These are phyloP conservation scores for Epichloe hybrida DNA, from an alignment of 2,329 filamentous ascomycete genomes.

Conservation along the genomic window DNA sequence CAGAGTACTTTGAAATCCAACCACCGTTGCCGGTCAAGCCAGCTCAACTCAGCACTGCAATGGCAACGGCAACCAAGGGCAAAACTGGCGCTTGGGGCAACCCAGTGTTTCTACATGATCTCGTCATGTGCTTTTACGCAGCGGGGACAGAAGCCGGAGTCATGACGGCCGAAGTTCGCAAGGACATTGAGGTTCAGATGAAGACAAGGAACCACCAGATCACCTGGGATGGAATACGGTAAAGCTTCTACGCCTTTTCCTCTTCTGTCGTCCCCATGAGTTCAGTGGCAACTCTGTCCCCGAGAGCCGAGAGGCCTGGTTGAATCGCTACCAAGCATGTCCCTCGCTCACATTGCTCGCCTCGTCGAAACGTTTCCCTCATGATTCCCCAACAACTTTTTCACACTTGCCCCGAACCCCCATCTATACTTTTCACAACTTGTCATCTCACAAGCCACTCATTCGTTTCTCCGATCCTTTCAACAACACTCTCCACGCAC, in stretches of 20 bases:
- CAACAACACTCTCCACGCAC: too few relatives aligned
- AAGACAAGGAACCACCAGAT: conserved; percentile 18
- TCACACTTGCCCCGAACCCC: not conserved
- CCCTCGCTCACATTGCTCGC: too few relatives aligned
- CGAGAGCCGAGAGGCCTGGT: not conserved
- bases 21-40: not conserved
- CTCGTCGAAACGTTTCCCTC: too few relatives aligned
- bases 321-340: not conserved
- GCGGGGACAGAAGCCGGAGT: conserved; percentile 13
- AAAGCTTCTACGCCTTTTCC: conserved; percentile 3
- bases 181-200: conserved; percentile 20
- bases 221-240: conserved; percentile 34
- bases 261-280: not conserved
- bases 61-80: not conserved
- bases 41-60: not conserved
- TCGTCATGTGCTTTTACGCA: conserved; percentile 20
- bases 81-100: conserved; percentile 5
- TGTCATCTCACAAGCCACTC: too few relatives aligned
- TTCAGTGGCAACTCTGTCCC: too few relatives aligned
- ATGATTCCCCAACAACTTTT: not conserved
- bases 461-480: not conserved
- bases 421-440: too few relatives aligned
- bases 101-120: conserved; percentile 19
- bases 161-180: conserved; percentile 17
- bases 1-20: too few relatives aligned